Conservation (phyloP, 1,284 basidiomycete species). For the Moesziomyces sp. region DNA sequence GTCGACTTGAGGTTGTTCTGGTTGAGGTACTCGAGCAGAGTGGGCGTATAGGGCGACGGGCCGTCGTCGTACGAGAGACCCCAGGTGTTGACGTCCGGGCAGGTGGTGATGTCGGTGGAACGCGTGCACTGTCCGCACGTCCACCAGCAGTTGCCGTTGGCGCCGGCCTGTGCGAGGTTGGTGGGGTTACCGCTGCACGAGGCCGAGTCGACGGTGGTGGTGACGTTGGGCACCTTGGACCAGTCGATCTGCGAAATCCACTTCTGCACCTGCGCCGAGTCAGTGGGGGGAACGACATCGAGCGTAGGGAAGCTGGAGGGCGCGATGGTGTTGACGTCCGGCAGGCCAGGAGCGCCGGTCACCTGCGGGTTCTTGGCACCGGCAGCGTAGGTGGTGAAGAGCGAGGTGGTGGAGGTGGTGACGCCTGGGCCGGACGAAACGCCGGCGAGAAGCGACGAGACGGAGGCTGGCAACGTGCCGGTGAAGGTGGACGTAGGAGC, state of each 20-base stretch:
- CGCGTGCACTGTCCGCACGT: slow-evolving; percentile 83
- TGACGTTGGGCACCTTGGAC: slow-evolving; percentile 76
- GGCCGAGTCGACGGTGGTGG: slow-evolving; percentile 72
- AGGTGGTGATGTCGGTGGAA: slow-evolving; percentile 77
- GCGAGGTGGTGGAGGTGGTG: slow-evolving; percentile 47
- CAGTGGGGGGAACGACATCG: slow-evolving; percentile 76
- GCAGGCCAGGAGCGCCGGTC: slow-evolving; percentile 55
- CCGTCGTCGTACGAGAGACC: slow-evolving; percentile 80
- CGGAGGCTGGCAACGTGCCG: slow-evolving; percentile 50
- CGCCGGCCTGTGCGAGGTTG: slow-evolving; percentile 72
- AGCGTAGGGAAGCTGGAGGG: slow-evolving; percentile 76
- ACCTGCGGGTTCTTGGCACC: slow-evolving; percentile 58
- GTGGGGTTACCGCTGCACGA: slow-evolving; percentile 76
- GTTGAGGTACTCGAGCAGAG: slow-evolving; percentile 75
- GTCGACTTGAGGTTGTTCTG: slow-evolving; percentile 79
- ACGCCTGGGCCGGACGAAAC: slow-evolving; percentile 47
- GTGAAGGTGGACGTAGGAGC: slow-evolving; percentile 53
- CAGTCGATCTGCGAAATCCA: slow-evolving; percentile 79
- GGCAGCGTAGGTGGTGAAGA: slow-evolving; percentile 49
- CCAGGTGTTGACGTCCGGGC: slow-evolving; percentile 82
- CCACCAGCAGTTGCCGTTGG: slow-evolving; percentile 79
- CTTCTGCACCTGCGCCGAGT: slow-evolving; percentile 77
- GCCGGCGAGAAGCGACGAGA: slow-evolving; percentile 46
- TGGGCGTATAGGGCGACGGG: slow-evolving; percentile 83
- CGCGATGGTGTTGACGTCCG: slow-evolving; percentile 35